Base-by-base conservation (phyloP, 139 green algal species). In the Tetraselmis striata region DNA sequence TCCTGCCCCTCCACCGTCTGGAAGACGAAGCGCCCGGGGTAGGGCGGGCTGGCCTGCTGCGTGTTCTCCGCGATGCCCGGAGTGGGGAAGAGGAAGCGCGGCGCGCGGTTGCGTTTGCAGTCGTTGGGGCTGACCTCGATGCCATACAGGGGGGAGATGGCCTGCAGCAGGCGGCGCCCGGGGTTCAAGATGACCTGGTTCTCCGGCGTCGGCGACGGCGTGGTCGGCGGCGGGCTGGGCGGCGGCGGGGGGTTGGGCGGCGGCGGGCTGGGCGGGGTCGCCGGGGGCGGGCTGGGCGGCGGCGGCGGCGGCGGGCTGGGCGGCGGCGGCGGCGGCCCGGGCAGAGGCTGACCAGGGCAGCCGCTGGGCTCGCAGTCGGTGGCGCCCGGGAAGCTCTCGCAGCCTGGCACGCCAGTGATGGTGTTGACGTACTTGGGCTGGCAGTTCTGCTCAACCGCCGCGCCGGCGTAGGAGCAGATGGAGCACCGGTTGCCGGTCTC, bases 381-480 rank as follows among this genome's bases (percentile, higher is more conserved):
- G 11, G 45, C 45, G 18, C 45, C 45, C 45, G 45, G 45, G 11
- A 18, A 25, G 11, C 5, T 67, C 45, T 67, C 45, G 45, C 45
- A 67, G 11, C 45, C 45, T 18, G 45, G 45, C 45, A 18, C 5
- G 11, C 45, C 45, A 18, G 5, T 18, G 18, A 67, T 24, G 27
- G n/a, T 59, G 27, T 18, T 76, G 25, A 29, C 29, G 31, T 76
- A 76, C 28, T 81, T 28, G 2, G 81, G 81, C 30, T 26, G 31
- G 81, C 81, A 84, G 30, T 76, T n/a, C 74, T 26, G 31, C 29
- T 77, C 77, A 5, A 76, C 29, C 11, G 26, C 30, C 18, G 76
- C 22, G 59, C 11, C 28, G n/a, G 29, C 76, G 30, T 84, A 81
- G 76, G 26, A 28, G 75, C 81, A 84, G 75, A 84, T 81, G 29